phyloP scores from a whole-genome alignment of 2,329 filamentous ascomycete species.

The Penicillium palitans region DNA sequence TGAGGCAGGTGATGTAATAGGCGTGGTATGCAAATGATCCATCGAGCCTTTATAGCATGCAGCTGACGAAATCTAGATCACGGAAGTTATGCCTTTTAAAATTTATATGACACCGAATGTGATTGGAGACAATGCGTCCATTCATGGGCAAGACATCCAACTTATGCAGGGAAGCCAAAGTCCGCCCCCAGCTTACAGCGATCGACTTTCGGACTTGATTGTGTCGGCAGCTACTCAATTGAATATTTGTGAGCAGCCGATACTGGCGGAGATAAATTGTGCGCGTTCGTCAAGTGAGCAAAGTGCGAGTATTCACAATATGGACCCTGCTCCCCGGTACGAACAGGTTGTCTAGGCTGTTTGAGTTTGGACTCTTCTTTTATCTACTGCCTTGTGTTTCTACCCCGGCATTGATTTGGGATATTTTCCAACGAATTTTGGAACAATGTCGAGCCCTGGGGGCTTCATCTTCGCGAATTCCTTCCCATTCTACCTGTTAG shows the following conservation, averaged over 20 bases:
- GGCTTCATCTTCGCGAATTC: background rate
- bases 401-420: background rate
- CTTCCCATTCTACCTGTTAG: background rate
- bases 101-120: conserved; percentile 4
- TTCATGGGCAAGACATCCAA: background rate
- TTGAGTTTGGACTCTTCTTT: too few species aligned
- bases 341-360: background rate
- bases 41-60: too few species aligned
- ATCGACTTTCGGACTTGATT: conserved; percentile 2
- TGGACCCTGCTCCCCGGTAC: conserved; percentile 2
- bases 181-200: conserved; percentile 4
- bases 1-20: background rate
- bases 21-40: background rate
- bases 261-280: background rate
- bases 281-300: background rate
- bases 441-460: too few species aligned
- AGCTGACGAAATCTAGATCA: background rate
- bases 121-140: background rate
- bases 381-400: background rate
- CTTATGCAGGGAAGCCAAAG: background rate
- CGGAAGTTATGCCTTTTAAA: conserved; percentile 3
- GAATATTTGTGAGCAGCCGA: background rate
- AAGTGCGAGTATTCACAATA: background rate
- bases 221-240: background rate
- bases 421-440: background rate